phyloP scores from a whole-genome alignment of 1,284 basidiomycete species.

The Puccinia novopanici region DNA sequence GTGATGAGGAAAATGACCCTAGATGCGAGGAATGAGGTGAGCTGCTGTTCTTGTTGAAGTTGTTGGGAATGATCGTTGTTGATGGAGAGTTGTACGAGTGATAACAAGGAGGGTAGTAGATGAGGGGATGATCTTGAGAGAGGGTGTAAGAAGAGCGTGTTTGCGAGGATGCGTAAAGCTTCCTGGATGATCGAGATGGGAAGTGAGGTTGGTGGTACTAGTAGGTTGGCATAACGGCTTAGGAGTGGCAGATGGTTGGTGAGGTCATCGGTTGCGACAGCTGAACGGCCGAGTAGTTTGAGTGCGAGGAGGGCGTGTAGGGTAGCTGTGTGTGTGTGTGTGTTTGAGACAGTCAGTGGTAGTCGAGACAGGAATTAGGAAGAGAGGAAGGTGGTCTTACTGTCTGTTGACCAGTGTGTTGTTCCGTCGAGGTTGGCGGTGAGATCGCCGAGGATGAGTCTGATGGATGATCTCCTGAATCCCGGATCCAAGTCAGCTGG shows the following conservation, averaged over 20 bases:
- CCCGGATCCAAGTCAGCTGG: conserved; percentile 18
- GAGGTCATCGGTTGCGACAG: conserved; percentile 33
- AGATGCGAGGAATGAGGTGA: conserved; percentile 69
- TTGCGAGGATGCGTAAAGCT: conserved; percentile 34
- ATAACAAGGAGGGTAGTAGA: conserved; percentile 33
- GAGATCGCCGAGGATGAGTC: conserved; percentile 38
- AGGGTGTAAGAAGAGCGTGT: conserved; percentile 45
- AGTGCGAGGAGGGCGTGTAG: conserved; percentile 12
- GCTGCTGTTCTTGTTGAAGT: neutral
- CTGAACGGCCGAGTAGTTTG: conserved; percentile 24
- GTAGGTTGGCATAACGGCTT: conserved; percentile 32
- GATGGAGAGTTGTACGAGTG: conserved; percentile 11
- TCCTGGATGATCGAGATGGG: conserved; percentile 21
- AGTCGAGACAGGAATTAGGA: neutral
- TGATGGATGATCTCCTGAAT: conserved; percentile 35
- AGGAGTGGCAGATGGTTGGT: conserved; percentile 27
- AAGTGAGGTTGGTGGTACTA: neutral
- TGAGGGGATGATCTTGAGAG: conserved; percentile 34
- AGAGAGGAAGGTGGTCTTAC: neutral
- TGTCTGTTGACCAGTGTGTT: conserved; percentile 41
- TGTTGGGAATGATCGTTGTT: neutral
- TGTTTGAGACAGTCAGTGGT: neutral
- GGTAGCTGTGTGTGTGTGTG: conserved; percentile 21
- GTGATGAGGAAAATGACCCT: conserved; percentile 71
- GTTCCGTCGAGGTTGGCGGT: conserved; percentile 21